Conservation (phyloP, 331 rosid genomes). For the Ulmus americana region DNA sequence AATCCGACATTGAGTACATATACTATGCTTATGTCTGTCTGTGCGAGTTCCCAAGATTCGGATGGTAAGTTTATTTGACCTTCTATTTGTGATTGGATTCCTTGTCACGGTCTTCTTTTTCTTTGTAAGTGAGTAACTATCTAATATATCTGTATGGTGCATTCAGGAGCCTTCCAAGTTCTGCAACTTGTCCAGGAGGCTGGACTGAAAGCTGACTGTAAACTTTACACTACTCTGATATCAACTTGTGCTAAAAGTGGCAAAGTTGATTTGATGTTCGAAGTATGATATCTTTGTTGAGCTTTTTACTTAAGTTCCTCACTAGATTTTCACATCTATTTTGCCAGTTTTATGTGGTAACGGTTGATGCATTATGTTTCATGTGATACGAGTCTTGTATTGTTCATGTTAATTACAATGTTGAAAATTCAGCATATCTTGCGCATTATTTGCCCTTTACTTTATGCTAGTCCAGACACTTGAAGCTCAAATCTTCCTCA, state of each 20-base stretch:
- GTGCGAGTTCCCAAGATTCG: constrained; percentile 67
- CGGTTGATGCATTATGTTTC: background rate
- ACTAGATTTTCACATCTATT: background rate
- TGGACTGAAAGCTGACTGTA: constrained; percentile 77
- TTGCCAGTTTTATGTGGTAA: background rate
- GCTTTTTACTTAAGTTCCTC: constrained; percentile 4
- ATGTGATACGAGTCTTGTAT: background rate
- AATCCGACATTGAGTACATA: constrained; percentile 84
- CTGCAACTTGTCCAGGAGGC: constrained; percentile 73
- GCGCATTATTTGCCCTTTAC: background rate
- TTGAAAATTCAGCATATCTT: background rate
- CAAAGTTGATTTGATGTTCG: constrained; percentile 87
- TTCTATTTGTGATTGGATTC: constrained; percentile 14
- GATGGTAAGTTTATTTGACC: constrained; percentile 44
- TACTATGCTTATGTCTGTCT: constrained; percentile 96
- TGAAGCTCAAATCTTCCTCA: constrained; percentile 6
- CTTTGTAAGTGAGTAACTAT: constrained; percentile 14
- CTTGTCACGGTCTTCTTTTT: constrained; percentile 13
- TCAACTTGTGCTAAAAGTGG: constrained; percentile 92
- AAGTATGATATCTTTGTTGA: constrained; percentile 51
- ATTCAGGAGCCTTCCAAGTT: constrained; percentile 85
- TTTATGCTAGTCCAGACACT: background rate
- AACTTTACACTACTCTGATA: constrained; percentile 91
- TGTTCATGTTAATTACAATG: background rate
- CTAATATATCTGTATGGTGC: constrained; percentile 27